These are phyloP conservation scores for Calonectria honghensis DNA, from an alignment of 2,329 filamentous ascomycete species.

Conservation along the genomic window DNA sequence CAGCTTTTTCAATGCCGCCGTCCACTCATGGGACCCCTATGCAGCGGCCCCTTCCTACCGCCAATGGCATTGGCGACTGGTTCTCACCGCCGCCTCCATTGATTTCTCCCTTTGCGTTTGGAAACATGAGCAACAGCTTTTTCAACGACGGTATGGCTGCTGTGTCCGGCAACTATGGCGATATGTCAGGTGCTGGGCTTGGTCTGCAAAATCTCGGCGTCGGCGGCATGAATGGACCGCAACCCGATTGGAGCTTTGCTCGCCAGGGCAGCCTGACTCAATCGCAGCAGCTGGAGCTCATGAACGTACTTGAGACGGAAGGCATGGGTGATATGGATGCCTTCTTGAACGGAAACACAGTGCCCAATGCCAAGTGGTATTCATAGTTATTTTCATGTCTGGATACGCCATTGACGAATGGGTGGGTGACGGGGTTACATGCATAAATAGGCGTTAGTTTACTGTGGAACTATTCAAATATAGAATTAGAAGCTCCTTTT, in stretches of 20 bases:
- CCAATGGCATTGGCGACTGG: constrained; percentile 69
- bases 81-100: constrained; percentile 72
- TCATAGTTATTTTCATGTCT: constrained; percentile 41
- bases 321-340: constrained; percentile 78
- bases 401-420: constrained; percentile 34
- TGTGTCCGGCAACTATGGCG: constrained; percentile 55
- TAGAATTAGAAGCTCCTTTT: constrained; percentile 46
- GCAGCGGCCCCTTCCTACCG: constrained; percentile 66
- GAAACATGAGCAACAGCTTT: constrained; percentile 63
- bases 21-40: constrained; percentile 61
- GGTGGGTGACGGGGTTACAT: constrained; percentile 32
- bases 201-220: constrained; percentile 58
- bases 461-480: constrained; percentile 30
- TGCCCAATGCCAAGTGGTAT: constrained; percentile 59
- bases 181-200: constrained; percentile 56
- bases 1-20: constrained; percentile 64
- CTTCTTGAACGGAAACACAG: constrained; percentile 68
- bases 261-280: constrained; percentile 83
- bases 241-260: constrained; percentile 64
- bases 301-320: constrained; percentile 85
- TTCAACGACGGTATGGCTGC: constrained; percentile 62
- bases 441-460: constrained; percentile 42
- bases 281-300: constrained; percentile 87
- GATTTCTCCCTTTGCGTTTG: constrained; percentile 72
- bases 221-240: constrained; percentile 51